Evolutionary conservation across 345 rosid genomes (phyloP), one percentile per base, ranked within the genome.

Genomic region (Laguncularia racemosa): DNA sequence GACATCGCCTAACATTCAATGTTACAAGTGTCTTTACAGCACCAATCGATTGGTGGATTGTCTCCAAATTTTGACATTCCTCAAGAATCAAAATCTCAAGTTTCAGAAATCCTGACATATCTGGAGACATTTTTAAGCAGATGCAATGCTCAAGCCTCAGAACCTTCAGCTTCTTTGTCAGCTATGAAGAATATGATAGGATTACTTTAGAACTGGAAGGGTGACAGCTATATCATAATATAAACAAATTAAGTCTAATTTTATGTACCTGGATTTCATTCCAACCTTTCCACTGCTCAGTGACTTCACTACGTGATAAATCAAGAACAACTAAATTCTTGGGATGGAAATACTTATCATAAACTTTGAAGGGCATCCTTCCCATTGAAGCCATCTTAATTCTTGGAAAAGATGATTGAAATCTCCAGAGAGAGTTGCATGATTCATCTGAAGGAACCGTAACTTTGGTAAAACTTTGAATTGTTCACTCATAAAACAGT

Each of bases 251-350:
- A 14, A 56, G 14, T 44, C 4, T 1, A n/a, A 6, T 3, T 43
- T 10, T 11, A 57, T 19, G 19, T 44, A 57, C 60, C 60, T 57
- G 11, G 6, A 56, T 44, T 14, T 46, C 16, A 0, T 12, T 17
- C 60, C 60, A 57, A 5, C 50, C 51, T 1, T 45, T 20, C 60
- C 60, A 57, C 3, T 57, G 38, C 16, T 46, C 33, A 17, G 14
- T 21, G 9, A 57, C 17, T 13, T 21, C 15, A 46, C 60, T 57
- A 14, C 45, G 12, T 2, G 28, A 33, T 50, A 57, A 4, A 21
- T 57, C 60, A 16, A 57, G 60, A 5, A 57, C 46, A 14, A 46
- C 16, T 50, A 57, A 20, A 9, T 20, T 44, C 50, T 38, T 57
- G 13, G 19, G 16, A 15, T 57, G n/a, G 11, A 57, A 23, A 12